Evolutionary conservation across 2,329 filamentous ascomycete genomes (phyloP).

Genomic region (Aspergillus ochraceoroseus): DNA sequence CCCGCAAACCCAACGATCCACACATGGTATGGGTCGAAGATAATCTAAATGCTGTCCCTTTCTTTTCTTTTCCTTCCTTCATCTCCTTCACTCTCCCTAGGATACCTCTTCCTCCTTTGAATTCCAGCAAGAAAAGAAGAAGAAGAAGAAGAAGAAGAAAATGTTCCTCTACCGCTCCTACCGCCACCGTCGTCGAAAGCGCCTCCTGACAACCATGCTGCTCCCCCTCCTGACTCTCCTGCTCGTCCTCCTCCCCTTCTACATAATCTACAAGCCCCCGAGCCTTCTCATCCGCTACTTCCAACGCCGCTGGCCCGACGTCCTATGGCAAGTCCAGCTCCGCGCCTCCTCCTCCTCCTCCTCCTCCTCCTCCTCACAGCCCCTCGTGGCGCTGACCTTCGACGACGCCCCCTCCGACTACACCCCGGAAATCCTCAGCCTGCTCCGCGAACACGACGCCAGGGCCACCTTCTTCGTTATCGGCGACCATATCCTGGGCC

Average conservation of each 20-base stretch:
- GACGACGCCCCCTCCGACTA: constrained; percentile 76
- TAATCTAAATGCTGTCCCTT: too few species aligned
- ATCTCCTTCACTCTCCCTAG: too few species aligned
- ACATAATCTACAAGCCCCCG: constrained; percentile 77
- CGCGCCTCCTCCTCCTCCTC: constrained; percentile 40
- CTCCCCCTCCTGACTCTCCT: constrained; percentile 32
- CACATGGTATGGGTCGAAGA: too few species aligned
- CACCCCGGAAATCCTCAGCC: constrained; percentile 64
- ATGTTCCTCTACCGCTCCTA: constrained; percentile 18
- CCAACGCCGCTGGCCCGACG: constrained; percentile 66
- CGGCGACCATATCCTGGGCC: constrained; percentile 63
- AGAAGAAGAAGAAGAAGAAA: background rate
- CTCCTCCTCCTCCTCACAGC: constrained; percentile 40
- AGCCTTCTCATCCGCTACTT: constrained; percentile 65
- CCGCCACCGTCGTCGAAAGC: constrained; percentile 19
- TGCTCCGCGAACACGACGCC: constrained; percentile 62
- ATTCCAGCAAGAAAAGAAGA: background rate
- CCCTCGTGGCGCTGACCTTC: constrained; percentile 74
- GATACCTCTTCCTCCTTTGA: too few species aligned
- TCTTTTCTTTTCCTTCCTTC: too few species aligned
- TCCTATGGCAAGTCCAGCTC: constrained; percentile 63
- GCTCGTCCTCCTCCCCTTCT: constrained; percentile 46
- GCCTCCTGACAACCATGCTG: constrained; percentile 33
- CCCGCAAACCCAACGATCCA: too few species aligned
- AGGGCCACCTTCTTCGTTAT: constrained; percentile 87